A percentile compares a stretch with the other conserved stretches of the same genome.
Conservation (phyloP, 768 basidiomycete genomes). For the Pisolithus tinctorius region DNA sequence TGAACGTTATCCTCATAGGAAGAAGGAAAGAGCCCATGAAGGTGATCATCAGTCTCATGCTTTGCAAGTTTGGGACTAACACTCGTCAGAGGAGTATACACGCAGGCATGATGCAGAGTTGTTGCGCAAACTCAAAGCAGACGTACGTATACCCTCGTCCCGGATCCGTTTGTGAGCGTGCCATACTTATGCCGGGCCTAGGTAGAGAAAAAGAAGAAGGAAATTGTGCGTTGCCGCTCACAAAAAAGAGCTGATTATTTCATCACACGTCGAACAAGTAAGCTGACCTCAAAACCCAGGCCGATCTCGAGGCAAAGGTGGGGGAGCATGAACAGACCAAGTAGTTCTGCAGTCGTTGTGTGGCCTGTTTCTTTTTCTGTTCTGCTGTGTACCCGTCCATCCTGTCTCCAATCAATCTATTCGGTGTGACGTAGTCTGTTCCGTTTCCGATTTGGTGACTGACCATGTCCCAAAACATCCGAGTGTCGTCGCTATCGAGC, state of each 20-base stretch:
- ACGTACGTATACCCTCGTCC: slow-evolving; percentile 33
- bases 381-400: neutral
- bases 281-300: slow-evolving; percentile 15
- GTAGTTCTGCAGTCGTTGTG: neutral
- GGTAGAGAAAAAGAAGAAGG: slow-evolving; percentile 26
- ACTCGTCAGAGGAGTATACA: slow-evolving; percentile 51
- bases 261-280: slow-evolving; percentile 8
- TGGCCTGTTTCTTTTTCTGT: neutral
- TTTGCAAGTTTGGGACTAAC: neutral
- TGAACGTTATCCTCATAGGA: slow-evolving; percentile 35
- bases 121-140: slow-evolving; percentile 49
- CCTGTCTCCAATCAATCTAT: neutral
- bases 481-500: neutral
- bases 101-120: slow-evolving; percentile 52
- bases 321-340: slow-evolving; percentile 18
- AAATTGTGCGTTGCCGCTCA: slow-evolving; percentile 22
- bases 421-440: neutral
- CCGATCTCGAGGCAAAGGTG: slow-evolving; percentile 24
- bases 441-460: neutral
- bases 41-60: slow-evolving; percentile 27
- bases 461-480: neutral
- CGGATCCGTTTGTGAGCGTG: neutral
- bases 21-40: slow-evolving; percentile 71
- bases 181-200: slow-evolving; percentile 3
- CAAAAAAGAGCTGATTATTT: slow-evolving; percentile 8